These are phyloP conservation scores for Hypoxylon lenormandii DNA, from an alignment of 495 filamentous ascomycete species.

Conservation along the genomic window DNA sequence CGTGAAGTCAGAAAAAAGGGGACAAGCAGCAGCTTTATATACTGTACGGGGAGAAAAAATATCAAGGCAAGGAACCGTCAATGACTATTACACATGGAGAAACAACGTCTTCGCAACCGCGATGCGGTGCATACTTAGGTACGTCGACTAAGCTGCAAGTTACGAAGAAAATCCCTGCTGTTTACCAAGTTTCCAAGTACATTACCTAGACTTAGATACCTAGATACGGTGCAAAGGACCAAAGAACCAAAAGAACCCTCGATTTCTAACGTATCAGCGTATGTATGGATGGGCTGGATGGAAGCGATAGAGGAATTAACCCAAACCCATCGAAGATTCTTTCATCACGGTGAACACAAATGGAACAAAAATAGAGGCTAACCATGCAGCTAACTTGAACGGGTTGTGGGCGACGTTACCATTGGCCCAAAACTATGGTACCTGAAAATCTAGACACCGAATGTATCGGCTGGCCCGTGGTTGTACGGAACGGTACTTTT, in stretches of 20 bases:
- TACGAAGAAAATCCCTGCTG: conserved; percentile 33
- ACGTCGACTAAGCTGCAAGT: background rate
- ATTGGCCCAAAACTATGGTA: conserved; percentile 50
- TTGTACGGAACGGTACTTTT: conserved; percentile 31
- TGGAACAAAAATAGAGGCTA: conserved; percentile 48
- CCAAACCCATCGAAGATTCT: conserved; percentile 42
- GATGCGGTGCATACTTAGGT: conserved; percentile 7
- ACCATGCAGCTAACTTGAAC: conserved; percentile 48
- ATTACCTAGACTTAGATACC: background rate
- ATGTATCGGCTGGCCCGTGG: conserved; percentile 25
- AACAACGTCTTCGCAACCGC: conserved; percentile 26
- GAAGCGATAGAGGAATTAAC: conserved; percentile 32
- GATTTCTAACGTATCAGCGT: conserved; percentile 11
- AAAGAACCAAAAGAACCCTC: background rate
- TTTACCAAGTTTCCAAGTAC: conserved; percentile 27
- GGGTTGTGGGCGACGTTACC: conserved; percentile 35
- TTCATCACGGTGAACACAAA: conserved; percentile 50
- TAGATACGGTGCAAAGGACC: background rate
- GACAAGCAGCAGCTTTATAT: conserved; percentile 40
- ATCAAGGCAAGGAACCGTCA: conserved; percentile 23
- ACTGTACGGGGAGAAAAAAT: conserved; percentile 31
- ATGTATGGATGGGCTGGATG: no score
- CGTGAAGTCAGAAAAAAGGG: conserved; percentile 39
- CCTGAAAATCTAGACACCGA: conserved; percentile 49
- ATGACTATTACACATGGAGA: conserved; percentile 42